phyloP scores from a whole-genome alignment of 1,139 yeast genomes.

The Diutina ranongensis region DNA sequence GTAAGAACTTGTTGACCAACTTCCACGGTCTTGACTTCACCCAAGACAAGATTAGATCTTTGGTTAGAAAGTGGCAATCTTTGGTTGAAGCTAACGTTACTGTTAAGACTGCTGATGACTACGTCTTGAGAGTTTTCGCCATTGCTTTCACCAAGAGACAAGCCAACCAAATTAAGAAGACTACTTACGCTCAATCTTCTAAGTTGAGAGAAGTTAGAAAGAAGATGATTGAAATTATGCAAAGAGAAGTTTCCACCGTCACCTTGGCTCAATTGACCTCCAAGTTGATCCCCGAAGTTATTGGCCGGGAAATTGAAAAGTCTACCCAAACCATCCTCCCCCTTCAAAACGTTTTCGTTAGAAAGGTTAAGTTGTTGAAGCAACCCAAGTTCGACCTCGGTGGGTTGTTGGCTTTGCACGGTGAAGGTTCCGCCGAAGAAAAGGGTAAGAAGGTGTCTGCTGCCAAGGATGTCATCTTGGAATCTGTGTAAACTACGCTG shows the following conservation, averaged over 20 bases:
- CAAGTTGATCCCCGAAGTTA: slow-evolving; percentile 84
- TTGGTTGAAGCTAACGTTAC: slow-evolving; percentile 86
- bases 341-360: slow-evolving; percentile 83
- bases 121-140: slow-evolving; percentile 79
- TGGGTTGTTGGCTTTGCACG: slow-evolving; percentile 81
- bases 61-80: slow-evolving; percentile 91
- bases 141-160: slow-evolving; percentile 90
- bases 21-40: slow-evolving; percentile 93
- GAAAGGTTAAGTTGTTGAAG: slow-evolving; percentile 85
- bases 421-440: slow-evolving; percentile 74
- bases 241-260: slow-evolving; percentile 75
- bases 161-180: slow-evolving; percentile 83
- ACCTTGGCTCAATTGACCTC: slow-evolving; percentile 81
- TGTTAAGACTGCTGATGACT: slow-evolving; percentile 86
- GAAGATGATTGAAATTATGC: slow-evolving; percentile 79
- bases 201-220: slow-evolving; percentile 76
- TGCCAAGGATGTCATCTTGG: slow-evolving; percentile 81
- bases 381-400: slow-evolving; percentile 90
- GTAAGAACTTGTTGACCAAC: slow-evolving; percentile 86
- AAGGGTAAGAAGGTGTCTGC: slow-evolving; percentile 81
- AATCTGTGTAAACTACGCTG: slow-evolving; percentile 13
- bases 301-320: slow-evolving; percentile 85
- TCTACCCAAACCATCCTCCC: slow-evolving; percentile 79
- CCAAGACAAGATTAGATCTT: slow-evolving; percentile 80
- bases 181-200: slow-evolving; percentile 83